Evolutionary conservation across 148 eudicot species (phyloP).

Genomic region (Rhododendron griersonianum): DNA sequence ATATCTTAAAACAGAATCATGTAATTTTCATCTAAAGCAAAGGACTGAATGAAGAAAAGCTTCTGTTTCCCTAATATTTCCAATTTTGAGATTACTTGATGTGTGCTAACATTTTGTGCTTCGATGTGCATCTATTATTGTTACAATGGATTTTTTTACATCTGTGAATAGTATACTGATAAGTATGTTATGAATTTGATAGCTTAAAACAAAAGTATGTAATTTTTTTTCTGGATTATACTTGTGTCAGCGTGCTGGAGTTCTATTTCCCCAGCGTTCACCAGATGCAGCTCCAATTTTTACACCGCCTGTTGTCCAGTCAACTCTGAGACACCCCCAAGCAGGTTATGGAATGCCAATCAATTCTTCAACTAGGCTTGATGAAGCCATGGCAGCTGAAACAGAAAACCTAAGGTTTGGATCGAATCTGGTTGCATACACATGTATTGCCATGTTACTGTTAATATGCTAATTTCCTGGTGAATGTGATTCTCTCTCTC

Average conservation of each 20-base stretch:
- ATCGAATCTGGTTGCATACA: background rate
- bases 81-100: background rate
- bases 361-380: slow-evolving; percentile 70
- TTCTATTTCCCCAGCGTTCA: slow-evolving; percentile 71
- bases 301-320: slow-evolving; percentile 73
- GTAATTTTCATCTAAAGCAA: background rate
- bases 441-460: background rate
- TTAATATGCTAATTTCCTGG: background rate
- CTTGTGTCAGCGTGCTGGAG: slow-evolving; percentile 64
- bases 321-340: slow-evolving; percentile 40
- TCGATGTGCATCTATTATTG: background rate
- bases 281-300: slow-evolving; percentile 60
- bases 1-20: background rate
- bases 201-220: background rate
- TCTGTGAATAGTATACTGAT: background rate
- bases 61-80: background rate
- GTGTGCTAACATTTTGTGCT: background rate
- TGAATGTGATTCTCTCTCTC: slow-evolving; percentile 2
- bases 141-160: background rate
- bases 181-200: background rate
- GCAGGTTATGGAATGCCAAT: slow-evolving; percentile 77
- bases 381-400: slow-evolving; percentile 90
- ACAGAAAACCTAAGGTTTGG: slow-evolving; percentile 63
- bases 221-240: slow-evolving; percentile 1
- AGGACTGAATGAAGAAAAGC: too few relatives aligned